These are phyloP conservation scores for Hypoxylon intermedium DNA, from an alignment of 495 filamentous ascomycete genomes.

Conservation along the genomic window DNA sequence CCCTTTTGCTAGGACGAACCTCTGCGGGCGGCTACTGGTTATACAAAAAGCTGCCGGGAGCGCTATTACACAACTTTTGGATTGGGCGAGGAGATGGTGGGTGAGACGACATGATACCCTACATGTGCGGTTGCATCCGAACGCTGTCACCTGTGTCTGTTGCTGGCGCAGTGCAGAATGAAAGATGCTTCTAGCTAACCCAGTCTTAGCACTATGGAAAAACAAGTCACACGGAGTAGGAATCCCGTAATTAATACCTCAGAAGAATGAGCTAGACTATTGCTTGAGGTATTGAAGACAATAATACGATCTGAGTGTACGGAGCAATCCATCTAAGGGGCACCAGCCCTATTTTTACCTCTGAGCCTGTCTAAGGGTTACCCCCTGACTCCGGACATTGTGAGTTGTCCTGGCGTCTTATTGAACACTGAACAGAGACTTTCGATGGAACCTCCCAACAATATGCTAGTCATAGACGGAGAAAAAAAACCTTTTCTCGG, in stretches of 20 bases:
- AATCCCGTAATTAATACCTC: conserved; percentile 19
- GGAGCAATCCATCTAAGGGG: no score
- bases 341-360: no score
- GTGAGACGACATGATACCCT: conserved; percentile 24
- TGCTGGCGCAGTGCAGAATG: conserved; percentile 8
- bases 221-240: conserved; percentile 13
- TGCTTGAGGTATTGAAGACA: no score
- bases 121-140: conserved; percentile 32
- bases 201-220: conserved; percentile 3
- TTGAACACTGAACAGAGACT: no score
- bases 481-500: conserved; percentile 23
- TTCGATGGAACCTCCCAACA: conserved; percentile 8
- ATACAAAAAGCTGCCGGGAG: conserved; percentile 17
- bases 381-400: no score
- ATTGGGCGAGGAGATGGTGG: conserved; percentile 28
- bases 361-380: no score
- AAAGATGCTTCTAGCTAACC: conserved; percentile 11
- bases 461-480: conserved; percentile 3
- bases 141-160: conserved; percentile 13
- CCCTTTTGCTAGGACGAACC: conserved; percentile 1
- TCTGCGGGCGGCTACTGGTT: conserved; percentile 9
- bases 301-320: no score
- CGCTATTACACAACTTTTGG: conserved; percentile 34
- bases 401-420: no score
- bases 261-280: neutral